A percentile compares a stretch with the other conserved stretches of the same genome.
Conservation (phyloP, 495 filamentous ascomycete species). For the Immersiella caudata region DNA sequence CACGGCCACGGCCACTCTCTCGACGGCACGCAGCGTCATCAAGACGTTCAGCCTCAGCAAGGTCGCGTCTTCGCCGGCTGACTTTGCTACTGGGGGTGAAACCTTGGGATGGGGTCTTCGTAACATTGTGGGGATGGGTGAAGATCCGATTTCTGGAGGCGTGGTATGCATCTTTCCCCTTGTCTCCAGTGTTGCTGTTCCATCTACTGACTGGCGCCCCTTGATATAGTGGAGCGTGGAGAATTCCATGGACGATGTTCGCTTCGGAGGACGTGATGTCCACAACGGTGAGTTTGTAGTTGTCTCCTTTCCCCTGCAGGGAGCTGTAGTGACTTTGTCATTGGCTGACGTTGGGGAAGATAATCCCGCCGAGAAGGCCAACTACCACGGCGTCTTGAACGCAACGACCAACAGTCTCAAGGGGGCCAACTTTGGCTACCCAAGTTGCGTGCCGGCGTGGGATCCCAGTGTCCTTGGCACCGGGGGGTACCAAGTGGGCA, state of each 20-base stretch:
- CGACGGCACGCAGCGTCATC: conserved; percentile 59
- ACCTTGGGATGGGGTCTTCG: conserved; percentile 68
- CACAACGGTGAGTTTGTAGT: no score
- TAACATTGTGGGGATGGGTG: conserved; percentile 66
- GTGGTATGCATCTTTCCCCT: conserved; percentile 38
- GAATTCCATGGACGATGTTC: conserved; percentile 65
- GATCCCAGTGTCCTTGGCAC: conserved; percentile 44
- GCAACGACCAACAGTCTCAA: conserved; percentile 47
- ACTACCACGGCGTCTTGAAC: conserved; percentile 63
- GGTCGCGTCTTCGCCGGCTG: conserved; percentile 35
- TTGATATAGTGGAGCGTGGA: conserved; percentile 58
- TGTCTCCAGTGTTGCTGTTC: no score
- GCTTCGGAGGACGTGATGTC: conserved; percentile 50
- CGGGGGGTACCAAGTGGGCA: conserved; percentile 44
- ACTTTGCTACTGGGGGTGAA: conserved; percentile 54
- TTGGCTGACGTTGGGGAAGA: conserved; percentile 64
- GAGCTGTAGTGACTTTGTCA: no score
- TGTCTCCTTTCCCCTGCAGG: no score
- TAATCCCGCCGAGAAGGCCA: conserved; percentile 70
- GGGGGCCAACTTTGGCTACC: conserved; percentile 62
- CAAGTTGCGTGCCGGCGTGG: conserved; percentile 65
- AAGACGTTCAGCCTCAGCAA: conserved; percentile 59
- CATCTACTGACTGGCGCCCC: not conserved
- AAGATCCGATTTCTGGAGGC: conserved; percentile 60
- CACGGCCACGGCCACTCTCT: conserved; percentile 41